A percentile compares a stretch with the other conserved stretches of the same genome.
These are phyloP conservation scores for Paspalum vaginatum DNA, from an alignment of 176 grass and related monocot genomes.

Conservation along the genomic window DNA sequence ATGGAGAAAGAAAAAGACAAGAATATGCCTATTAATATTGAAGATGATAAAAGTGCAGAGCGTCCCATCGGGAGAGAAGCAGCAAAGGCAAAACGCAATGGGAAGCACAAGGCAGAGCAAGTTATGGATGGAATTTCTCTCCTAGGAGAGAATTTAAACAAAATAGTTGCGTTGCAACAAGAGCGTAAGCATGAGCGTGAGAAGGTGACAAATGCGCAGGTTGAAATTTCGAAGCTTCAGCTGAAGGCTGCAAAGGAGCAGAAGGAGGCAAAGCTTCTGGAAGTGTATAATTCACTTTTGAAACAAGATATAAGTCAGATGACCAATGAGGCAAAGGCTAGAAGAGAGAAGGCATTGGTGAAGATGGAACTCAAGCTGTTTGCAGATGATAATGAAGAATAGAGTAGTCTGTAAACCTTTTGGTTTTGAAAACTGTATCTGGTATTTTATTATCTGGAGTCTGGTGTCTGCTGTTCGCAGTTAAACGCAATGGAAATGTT, in stretches of 20 bases:
- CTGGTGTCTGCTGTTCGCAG: too few species aligned
- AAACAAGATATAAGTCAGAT: not conserved
- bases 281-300: not conserved
- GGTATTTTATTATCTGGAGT: too few species aligned
- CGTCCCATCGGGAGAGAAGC: not conserved
- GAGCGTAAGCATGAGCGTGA: not conserved
- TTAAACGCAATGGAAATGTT: too few species aligned
- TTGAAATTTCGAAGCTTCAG: not conserved
- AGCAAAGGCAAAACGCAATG: slow-evolving; percentile 2
- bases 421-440: too few species aligned
- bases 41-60: not conserved
- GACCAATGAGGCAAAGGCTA: not conserved
- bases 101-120: not conserved
- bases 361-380: too few species aligned
- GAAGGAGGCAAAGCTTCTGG: not conserved
- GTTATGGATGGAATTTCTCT: not conserved
- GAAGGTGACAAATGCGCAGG: not conserved
- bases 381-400: too few species aligned
- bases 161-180: not conserved
- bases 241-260: not conserved
- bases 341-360: not conserved
- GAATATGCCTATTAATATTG: not conserved
- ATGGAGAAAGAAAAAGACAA: not conserved
- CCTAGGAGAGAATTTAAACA: not conserved
- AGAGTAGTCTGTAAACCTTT: too few species aligned